These are phyloP conservation scores for Fusarium torreyae DNA, from an alignment of 2,329 filamentous ascomycete genomes.

Conservation along the genomic window DNA sequence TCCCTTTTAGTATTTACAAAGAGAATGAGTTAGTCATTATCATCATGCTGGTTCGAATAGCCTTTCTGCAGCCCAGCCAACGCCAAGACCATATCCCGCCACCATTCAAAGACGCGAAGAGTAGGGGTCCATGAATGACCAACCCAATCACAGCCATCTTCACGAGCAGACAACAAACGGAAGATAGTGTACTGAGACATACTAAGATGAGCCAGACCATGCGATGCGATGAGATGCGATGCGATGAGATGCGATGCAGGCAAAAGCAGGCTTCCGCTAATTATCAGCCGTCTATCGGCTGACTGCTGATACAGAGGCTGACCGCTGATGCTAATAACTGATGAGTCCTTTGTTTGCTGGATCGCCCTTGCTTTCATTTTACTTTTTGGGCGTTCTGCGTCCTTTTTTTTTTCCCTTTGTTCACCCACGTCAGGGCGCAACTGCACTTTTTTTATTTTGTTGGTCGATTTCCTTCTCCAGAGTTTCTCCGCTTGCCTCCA, in stretches of 20 bases:
- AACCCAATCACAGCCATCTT: not conserved
- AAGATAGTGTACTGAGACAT: conserved; percentile 6
- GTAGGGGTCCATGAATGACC: not conserved
- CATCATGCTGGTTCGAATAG: not conserved
- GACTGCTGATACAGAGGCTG: conserved; percentile 14
- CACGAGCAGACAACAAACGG: conserved; percentile 6
- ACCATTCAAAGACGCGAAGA: not conserved
- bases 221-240: not conserved
- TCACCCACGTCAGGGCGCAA: not conserved
- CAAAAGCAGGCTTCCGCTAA: conserved; percentile 14
- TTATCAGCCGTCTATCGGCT: conserved; percentile 27
- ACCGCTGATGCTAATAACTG: not conserved
- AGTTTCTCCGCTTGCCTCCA: conserved; percentile 36
- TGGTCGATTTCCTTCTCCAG: conserved; percentile 16
- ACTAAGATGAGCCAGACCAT: not conserved
- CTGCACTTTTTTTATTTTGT: conserved; percentile 4
- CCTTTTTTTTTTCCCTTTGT: conserved; percentile 4
- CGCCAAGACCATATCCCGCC: conserved; percentile 5
- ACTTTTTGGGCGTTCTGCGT: not conserved
- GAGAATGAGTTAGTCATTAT: not conserved
- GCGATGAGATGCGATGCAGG: not conserved
- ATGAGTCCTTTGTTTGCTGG: conserved; percentile 24
- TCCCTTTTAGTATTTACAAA: not conserved
- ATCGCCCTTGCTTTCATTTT: not conserved
- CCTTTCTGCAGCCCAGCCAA: not conserved